Conservation (phyloP, 2,329 filamentous ascomycete genomes). For the Penicillium janthinellum region DNA sequence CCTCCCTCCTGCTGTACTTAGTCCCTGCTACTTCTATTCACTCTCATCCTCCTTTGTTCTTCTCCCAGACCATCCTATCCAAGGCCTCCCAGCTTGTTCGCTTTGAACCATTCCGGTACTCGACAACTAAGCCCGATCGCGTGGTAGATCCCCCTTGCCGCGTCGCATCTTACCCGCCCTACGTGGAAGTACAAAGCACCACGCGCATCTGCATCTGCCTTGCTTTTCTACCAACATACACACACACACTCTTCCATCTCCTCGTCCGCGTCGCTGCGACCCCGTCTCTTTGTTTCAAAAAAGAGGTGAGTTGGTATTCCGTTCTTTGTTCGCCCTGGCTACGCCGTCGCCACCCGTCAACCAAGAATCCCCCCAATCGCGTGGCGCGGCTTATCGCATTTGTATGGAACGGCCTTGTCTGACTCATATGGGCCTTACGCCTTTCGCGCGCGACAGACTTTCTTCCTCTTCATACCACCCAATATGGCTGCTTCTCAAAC, state of each 20-base stretch:
- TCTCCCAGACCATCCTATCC: neutral
- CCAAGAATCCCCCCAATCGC: constrained; percentile 8
- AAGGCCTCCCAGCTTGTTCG: neutral
- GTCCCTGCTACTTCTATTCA: neutral
- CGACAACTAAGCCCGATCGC: neutral
- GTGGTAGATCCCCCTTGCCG: constrained; percentile 22
- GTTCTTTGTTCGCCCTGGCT: neutral
- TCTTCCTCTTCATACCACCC: constrained; percentile 13
- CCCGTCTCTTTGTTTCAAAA: constrained; percentile 20
- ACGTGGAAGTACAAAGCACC: constrained; percentile 7
- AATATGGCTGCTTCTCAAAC: constrained; percentile 51
- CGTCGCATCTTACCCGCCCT: constrained; percentile 24
- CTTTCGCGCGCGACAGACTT: constrained; percentile 10
- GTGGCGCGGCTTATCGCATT: constrained; percentile 22
- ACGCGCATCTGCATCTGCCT: constrained; percentile 15
- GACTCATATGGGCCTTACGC: constrained; percentile 26
- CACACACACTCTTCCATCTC: neutral
- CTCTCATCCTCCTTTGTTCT: neutral
- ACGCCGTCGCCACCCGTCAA: constrained; percentile 18
- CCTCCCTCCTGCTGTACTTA: neutral
- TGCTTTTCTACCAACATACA: constrained; percentile 11
- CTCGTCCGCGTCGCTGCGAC: neutral
- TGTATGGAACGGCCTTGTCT: constrained; percentile 20
- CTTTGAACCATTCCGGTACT: neutral
- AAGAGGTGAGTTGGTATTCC: constrained; percentile 24